Conservation (phyloP, 108 stramenopile species). For the Discostella pseudostelligera region DNA sequence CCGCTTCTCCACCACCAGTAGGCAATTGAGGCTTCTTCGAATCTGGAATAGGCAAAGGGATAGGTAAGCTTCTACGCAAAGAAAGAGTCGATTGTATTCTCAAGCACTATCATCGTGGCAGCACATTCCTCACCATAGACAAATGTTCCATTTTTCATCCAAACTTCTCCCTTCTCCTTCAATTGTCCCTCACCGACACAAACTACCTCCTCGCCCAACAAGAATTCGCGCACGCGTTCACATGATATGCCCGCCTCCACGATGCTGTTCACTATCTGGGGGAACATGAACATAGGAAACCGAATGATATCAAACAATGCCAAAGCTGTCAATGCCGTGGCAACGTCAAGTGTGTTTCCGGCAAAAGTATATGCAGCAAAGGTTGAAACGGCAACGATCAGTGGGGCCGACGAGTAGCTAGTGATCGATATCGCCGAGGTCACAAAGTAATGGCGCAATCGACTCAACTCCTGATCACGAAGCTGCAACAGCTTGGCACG, state of each 20-base stretch:
- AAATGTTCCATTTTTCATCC: slow-evolving; percentile 70
- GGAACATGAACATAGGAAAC: slow-evolving; percentile 94
- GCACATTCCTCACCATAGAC: slow-evolving; percentile 45
- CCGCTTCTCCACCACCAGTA: slow-evolving; percentile 13
- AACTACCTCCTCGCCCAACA: slow-evolving; percentile 69
- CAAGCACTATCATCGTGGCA: too few species aligned
- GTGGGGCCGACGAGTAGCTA: slow-evolving; percentile 66
- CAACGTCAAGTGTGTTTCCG: slow-evolving; percentile 76
- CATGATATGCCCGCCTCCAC: slow-evolving; percentile 91
- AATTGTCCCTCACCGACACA: slow-evolving; percentile 49
- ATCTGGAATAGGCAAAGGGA: slow-evolving; percentile 8
- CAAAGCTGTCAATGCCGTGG: slow-evolving; percentile 77
- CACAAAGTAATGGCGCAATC: slow-evolving; percentile 61
- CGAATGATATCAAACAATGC: slow-evolving; percentile 93
- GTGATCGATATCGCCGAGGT: slow-evolving; percentile 47
- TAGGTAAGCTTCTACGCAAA: too few species aligned
- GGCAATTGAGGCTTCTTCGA: slow-evolving; percentile 41
- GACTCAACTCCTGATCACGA: slow-evolving; percentile 69
- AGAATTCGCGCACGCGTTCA: slow-evolving; percentile 71
- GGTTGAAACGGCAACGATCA: slow-evolving; percentile 86
- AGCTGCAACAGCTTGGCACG: slow-evolving; percentile 48
- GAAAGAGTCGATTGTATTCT: too few species aligned
- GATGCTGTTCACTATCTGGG: slow-evolving; percentile 87
- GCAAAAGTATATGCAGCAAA: slow-evolving; percentile 79
- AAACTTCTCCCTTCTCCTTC: slow-evolving; percentile 40